Conservation (phyloP, 768 basidiomycete genomes). For the Boletus patriciae region DNA sequence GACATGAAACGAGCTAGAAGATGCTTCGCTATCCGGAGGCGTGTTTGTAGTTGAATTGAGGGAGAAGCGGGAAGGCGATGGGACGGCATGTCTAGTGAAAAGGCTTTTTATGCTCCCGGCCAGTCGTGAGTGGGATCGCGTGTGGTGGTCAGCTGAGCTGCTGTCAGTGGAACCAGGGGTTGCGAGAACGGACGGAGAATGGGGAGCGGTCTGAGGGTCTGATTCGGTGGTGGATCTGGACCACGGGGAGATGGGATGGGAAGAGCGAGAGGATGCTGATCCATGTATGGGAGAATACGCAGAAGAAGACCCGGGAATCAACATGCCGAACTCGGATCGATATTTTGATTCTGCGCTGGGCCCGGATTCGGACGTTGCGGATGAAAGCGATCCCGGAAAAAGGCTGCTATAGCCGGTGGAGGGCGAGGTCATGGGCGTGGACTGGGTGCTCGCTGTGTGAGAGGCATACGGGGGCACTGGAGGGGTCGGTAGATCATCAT, state of each 20-base stretch:
- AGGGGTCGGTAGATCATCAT: conserved; percentile 10
- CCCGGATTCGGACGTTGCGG: conserved; percentile 25
- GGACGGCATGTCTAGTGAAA: conserved; percentile 33
- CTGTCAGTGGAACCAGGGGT: not conserved
- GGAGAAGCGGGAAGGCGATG: conserved; percentile 25
- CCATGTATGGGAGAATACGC: conserved; percentile 12
- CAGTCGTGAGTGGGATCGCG: conserved; percentile 19
- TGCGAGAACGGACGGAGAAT: not conserved
- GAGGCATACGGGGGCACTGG: not conserved
- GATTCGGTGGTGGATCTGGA: conserved; percentile 22
- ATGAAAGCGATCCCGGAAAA: conserved; percentile 23
- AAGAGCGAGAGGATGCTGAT: conserved; percentile 17
- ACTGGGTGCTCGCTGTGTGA: conserved; percentile 20
- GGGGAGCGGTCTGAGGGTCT: conserved; percentile 18
- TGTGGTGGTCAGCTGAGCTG: conserved; percentile 7
- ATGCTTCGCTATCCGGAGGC: conserved; percentile 12
- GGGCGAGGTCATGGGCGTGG: conserved; percentile 28
- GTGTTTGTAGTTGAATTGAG: conserved; percentile 11
- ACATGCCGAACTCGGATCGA: conserved; percentile 19
- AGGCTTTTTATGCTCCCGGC: conserved; percentile 37
- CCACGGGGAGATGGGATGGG: conserved; percentile 13
- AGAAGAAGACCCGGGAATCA: conserved; percentile 5
- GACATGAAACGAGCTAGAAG: conserved; percentile 12
- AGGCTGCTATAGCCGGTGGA: conserved; percentile 24
- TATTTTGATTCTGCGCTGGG: conserved; percentile 13